Percentiles rank a stretch among this genome's conserved stretches.
Evolutionary conservation across 2,329 filamentous ascomycete species (phyloP).

Genomic region (Capronia americana): DNA sequence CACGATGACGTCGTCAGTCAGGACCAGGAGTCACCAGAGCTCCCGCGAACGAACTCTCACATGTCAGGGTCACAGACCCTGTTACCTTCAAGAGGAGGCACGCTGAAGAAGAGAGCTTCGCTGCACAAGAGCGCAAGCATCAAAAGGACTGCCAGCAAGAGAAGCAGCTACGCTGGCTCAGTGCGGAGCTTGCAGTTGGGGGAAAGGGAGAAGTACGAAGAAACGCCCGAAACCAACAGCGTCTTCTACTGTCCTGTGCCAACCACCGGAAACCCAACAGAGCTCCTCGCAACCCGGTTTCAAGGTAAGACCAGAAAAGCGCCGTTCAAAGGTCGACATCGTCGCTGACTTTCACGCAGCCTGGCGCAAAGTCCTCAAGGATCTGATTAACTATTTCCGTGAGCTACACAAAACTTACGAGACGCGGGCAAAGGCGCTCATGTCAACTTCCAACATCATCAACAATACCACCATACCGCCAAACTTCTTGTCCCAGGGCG

Average conservation of each 20-base stretch:
- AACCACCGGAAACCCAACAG: slow-evolving; percentile 84
- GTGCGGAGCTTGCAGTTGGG: slow-evolving; percentile 80
- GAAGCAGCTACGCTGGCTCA: slow-evolving; percentile 83
- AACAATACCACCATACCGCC: slow-evolving; percentile 79
- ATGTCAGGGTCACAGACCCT: slow-evolving; percentile 51
- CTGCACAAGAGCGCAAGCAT: slow-evolving; percentile 75
- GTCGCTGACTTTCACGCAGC: slow-evolving; percentile 58
- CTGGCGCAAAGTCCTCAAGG: slow-evolving; percentile 95
- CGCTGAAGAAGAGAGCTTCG: slow-evolving; percentile 86
- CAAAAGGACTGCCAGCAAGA: slow-evolving; percentile 78
- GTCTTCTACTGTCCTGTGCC: slow-evolving; percentile 90
- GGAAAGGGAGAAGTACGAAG: slow-evolving; percentile 63
- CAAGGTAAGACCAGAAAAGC: slow-evolving; percentile 67
- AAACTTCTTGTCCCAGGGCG: slow-evolving; percentile 77
- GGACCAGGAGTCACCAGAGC: slow-evolving; percentile 34
- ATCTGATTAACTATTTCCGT: slow-evolving; percentile 90
- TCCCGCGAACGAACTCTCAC: slow-evolving; percentile 51
- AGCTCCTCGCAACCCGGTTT: slow-evolving; percentile 84
- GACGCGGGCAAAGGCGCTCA: slow-evolving; percentile 76
- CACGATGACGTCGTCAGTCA: slow-evolving; percentile 44
- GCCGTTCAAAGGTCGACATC: background rate
- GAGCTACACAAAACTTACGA: slow-evolving; percentile 93
- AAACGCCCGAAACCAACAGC: slow-evolving; percentile 76
- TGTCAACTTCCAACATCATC: slow-evolving; percentile 82
- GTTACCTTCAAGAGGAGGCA: slow-evolving; percentile 65